Conservation (phyloP, 2,329 filamentous ascomycete species). For the Aspergillus melleus region DNA sequence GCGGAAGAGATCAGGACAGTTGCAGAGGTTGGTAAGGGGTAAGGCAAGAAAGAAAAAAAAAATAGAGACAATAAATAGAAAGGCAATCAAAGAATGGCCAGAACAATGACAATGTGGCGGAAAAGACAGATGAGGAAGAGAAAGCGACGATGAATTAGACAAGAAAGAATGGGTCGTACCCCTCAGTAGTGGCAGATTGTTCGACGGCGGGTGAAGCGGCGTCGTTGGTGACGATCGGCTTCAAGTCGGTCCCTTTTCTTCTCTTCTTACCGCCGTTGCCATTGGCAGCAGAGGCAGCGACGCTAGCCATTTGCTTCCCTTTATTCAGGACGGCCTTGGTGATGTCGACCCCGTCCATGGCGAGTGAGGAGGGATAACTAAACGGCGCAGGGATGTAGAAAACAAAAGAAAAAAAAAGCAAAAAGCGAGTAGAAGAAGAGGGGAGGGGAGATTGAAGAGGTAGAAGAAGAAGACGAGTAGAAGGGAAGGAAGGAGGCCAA, state of each 20-base stretch:
- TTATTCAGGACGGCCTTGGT: conserved; percentile 66
- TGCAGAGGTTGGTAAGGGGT: not conserved
- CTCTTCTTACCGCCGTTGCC: conserved; percentile 64
- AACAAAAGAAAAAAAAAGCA: not conserved
- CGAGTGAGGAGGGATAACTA: conserved; percentile 20
- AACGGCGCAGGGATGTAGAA: not conserved
- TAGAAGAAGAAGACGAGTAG: conserved; percentile 3
- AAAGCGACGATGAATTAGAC: conserved; percentile 3
- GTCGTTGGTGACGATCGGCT: conserved; percentile 67
- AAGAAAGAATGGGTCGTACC: conserved; percentile 25
- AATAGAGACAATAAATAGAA: conserved; percentile 2
- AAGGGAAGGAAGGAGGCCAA: conserved; percentile 1
- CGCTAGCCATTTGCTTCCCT: conserved; percentile 62
- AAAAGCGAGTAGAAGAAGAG: not conserved
- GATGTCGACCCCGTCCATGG: conserved; percentile 64
- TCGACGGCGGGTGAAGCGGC: conserved; percentile 46
- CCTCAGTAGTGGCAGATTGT: conserved; percentile 47
- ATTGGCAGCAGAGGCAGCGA: conserved; percentile 48
- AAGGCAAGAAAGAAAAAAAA: not conserved
- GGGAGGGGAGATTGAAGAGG: conserved; percentile 1
- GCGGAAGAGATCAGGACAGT: conserved; percentile 8
- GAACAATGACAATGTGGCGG: not conserved
- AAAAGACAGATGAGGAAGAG: not conserved
- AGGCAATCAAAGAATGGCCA: not conserved
- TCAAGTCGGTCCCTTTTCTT: conserved; percentile 63